These are phyloP conservation scores for Globomyces pollinis-pini DNA, from an alignment of 192 early-diverging fungal genomes.

Conservation along the genomic window DNA sequence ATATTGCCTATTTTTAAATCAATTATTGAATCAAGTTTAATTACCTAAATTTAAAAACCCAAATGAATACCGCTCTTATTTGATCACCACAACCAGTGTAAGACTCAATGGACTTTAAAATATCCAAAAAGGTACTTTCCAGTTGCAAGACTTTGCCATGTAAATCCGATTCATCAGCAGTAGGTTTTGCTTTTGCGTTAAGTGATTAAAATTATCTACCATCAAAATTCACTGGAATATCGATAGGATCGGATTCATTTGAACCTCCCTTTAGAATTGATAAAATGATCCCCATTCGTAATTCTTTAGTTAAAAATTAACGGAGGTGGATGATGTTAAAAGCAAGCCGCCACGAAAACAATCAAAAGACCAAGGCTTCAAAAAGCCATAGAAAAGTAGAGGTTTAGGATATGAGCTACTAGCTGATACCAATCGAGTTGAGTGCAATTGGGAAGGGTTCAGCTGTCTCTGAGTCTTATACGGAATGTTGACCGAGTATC, in stretches of 20 bases:
- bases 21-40: no score
- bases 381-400: no score
- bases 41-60: no score
- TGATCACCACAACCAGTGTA: slow-evolving; percentile 65
- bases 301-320: no score
- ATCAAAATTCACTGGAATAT: slow-evolving; percentile 32
- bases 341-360: no score
- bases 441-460: no score
- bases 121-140: slow-evolving; percentile 41
- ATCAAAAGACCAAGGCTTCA: no score
- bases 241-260: slow-evolving; percentile 23
- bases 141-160: slow-evolving; percentile 34
- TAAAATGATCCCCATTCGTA: slow-evolving; percentile 34
- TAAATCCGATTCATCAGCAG: slow-evolving; percentile 55
- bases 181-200: slow-evolving; percentile 43
- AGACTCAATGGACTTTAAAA: slow-evolving; percentile 45
- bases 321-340: no score
- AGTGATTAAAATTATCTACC: slow-evolving; percentile 27
- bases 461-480: no score
- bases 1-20: slow-evolving; percentile 62
- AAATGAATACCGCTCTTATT: slow-evolving; percentile 68
- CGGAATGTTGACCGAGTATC: no score
- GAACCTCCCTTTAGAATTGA: slow-evolving; percentile 24
- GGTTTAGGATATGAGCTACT: no score
- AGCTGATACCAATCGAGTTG: no score